Base-by-base conservation (phyloP, 495 filamentous ascomycete genomes). In the Xylaria longipes region DNA sequence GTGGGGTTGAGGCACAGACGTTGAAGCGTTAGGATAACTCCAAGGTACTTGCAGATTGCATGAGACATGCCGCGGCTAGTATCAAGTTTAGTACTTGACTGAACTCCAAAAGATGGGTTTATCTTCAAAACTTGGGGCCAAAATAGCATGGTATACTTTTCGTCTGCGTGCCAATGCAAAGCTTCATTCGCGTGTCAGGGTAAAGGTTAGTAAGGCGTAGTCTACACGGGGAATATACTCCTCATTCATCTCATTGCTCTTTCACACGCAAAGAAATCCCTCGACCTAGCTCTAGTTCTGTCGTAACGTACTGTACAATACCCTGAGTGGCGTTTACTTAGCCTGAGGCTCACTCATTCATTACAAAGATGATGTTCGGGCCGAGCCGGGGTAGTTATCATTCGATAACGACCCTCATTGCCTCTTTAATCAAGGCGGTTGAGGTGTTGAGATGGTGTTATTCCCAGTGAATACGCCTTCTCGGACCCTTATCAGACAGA, bases 1-100 rank as follows among this genome's bases (percentile, higher is more conserved):
- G 57, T 63, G 25, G 63, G 29, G 62, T n/a, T 11, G n/a, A 67
- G 65, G 31, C 65, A 67, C 33, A 17, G 65, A 52, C 45, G 48
- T 27, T 27, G 46, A 22, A 56, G 29, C 31, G 65, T 35, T 22
- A 9, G 45, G 33, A 67, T 56, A n/a, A n/a, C 6, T 43, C 45
- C 45, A 52, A 17, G 45, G n/a, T 11, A 33, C 63, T 50, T 52
- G 63, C 63, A 50, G 31, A 37, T 20, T 35, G 63, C 63, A 66
- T 50, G 45, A 35, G 31, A 31, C 29, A 52, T 50, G 33, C n/a
- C 11, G 27, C 48, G 14, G 65, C 43, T 35, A 31, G 35, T 29
- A 63, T 43, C 41, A 56, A 25, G 20, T 52, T 52, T 25, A n/a
- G 29, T 14, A 39, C 46, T 15, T 22, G 17, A 39, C n/a, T 50